Conservation (phyloP, 805 yeast genomes). For the Cyberlindnera veronae region DNA sequence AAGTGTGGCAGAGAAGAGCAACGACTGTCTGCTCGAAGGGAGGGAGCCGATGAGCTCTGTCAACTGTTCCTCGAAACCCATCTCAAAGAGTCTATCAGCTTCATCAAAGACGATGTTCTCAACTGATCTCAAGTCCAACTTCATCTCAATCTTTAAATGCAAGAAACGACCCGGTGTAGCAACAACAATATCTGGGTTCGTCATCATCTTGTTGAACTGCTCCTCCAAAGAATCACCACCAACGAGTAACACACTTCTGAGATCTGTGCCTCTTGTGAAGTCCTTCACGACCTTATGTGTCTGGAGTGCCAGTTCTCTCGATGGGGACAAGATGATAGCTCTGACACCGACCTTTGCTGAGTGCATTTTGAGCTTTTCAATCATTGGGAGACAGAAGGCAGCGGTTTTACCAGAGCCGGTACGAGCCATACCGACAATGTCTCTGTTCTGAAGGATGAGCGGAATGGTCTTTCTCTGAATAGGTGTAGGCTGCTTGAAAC, state of each 20-base stretch:
- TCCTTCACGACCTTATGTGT: constrained; percentile 87
- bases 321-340: constrained; percentile 87
- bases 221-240: constrained; percentile 99
- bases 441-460: constrained; percentile 77
- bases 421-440: constrained; percentile 99
- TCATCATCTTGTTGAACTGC: constrained; percentile 88
- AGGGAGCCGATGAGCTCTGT: constrained; percentile 82
- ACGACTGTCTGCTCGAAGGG: constrained; percentile 80
- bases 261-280: constrained; percentile 77
- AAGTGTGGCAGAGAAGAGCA: constrained; percentile 90
- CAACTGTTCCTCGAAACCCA: constrained; percentile 93
- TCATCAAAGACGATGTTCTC: constrained; percentile 95
- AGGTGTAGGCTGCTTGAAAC: constrained; percentile 94
- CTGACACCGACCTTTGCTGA: constrained; percentile 85
- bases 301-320: constrained; percentile 94
- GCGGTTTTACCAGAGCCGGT: constrained; percentile 99
- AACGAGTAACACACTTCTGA: constrained; percentile 75
- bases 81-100: constrained; percentile 93
- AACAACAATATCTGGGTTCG: constrained; percentile 89
- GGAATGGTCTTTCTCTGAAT: constrained; percentile 97
- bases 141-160: constrained; percentile 96
- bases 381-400: constrained; percentile 87
- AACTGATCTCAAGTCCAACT: constrained; percentile 71
- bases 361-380: constrained; percentile 80
- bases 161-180: constrained; percentile 98